Percentiles rank a stretch among this genome's conserved stretches.
These are phyloP conservation scores for Teunomyces funiuensis DNA, from an alignment of 805 yeast genomes.

Conservation along the genomic window DNA sequence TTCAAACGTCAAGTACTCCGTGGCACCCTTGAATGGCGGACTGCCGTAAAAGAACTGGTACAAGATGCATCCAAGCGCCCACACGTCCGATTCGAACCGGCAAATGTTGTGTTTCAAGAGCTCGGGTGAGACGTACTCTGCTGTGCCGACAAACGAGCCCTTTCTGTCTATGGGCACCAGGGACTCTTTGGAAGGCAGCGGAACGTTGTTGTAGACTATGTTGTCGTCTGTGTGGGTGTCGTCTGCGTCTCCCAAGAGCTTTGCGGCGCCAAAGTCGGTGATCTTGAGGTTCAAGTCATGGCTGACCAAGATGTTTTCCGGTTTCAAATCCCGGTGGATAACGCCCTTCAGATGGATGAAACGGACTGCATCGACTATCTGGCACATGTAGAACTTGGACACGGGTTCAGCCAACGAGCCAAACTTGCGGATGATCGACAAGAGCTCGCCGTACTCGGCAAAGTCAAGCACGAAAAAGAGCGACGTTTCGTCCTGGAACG, in stretches of 20 bases:
- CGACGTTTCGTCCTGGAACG: slow-evolving; percentile 89
- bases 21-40: slow-evolving; percentile 87
- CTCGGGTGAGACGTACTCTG: slow-evolving; percentile 95
- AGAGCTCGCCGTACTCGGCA: slow-evolving; percentile 93
- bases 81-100: slow-evolving; percentile 82
- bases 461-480: slow-evolving; percentile 90
- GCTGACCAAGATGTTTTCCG: slow-evolving; percentile 86
- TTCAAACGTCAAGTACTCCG: slow-evolving; percentile 85
- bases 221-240: slow-evolving; percentile 32
- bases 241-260: slow-evolving; percentile 47
- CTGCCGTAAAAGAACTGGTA: slow-evolving; percentile 79
- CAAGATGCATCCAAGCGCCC: slow-evolving; percentile 92
- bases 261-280: slow-evolving; percentile 98
- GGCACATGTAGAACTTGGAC: slow-evolving; percentile 77
- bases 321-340: slow-evolving; percentile 91
- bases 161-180: slow-evolving; percentile 28
- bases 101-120: slow-evolving; percentile 73
- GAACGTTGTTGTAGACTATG: slow-evolving; percentile 30
- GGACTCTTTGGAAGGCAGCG: slow-evolving; percentile 34
- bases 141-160: slow-evolving; percentile 92
- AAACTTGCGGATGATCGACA: slow-evolving; percentile 70
- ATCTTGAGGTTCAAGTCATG: slow-evolving; percentile 85
- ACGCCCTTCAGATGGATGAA: slow-evolving; percentile 89
- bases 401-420: slow-evolving; percentile 78
- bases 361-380: slow-evolving; percentile 84